Percentiles rank a stretch among this genome's conserved stretches.
phyloP scores from a whole-genome alignment of 2,329 filamentous ascomycete genomes.

The Aspergillus phoenicis region DNA sequence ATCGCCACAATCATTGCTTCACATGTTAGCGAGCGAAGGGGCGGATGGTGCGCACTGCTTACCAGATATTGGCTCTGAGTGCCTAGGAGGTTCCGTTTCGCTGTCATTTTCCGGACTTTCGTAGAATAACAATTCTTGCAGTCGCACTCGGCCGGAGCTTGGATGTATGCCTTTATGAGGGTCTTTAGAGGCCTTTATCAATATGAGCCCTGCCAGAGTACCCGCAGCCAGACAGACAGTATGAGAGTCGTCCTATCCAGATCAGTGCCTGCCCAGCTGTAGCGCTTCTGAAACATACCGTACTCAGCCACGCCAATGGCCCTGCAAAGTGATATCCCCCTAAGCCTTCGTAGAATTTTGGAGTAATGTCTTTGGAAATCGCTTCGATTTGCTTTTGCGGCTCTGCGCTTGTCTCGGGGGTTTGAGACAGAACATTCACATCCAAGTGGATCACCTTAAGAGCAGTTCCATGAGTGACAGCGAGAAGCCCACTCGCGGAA shows the following conservation, averaged over 20 bases:
- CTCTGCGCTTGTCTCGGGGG: background rate
- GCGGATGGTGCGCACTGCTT: background rate
- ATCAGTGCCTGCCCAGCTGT: background rate
- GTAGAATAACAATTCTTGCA: constrained; percentile 27
- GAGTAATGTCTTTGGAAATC: constrained; percentile 18
- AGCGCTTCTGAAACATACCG: constrained; percentile 27
- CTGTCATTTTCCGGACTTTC: constrained; percentile 15
- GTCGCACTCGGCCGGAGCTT: constrained; percentile 5
- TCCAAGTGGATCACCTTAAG: constrained; percentile 31
- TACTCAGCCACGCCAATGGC: constrained; percentile 35
- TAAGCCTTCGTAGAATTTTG: constrained; percentile 10
- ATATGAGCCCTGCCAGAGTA: constrained; percentile 28
- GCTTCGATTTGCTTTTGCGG: constrained; percentile 14
- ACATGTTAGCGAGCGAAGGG: constrained; percentile 18
- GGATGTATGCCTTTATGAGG: constrained; percentile 19
- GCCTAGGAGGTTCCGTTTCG: constrained; percentile 16
- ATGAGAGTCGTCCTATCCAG: constrained; percentile 25
- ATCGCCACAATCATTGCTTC: constrained; percentile 29
- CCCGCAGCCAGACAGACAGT: constrained; percentile 29
- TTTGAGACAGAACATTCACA: constrained; percentile 15
- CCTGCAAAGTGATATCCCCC: constrained; percentile 30
- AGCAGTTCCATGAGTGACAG: constrained; percentile 31
- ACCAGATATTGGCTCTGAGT: constrained; percentile 42
- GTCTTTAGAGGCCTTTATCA: constrained; percentile 23
- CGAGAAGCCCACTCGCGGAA: constrained; percentile 30